Conservation (phyloP, 1,284 basidiomycete genomes). For the Melampsora americana region DNA sequence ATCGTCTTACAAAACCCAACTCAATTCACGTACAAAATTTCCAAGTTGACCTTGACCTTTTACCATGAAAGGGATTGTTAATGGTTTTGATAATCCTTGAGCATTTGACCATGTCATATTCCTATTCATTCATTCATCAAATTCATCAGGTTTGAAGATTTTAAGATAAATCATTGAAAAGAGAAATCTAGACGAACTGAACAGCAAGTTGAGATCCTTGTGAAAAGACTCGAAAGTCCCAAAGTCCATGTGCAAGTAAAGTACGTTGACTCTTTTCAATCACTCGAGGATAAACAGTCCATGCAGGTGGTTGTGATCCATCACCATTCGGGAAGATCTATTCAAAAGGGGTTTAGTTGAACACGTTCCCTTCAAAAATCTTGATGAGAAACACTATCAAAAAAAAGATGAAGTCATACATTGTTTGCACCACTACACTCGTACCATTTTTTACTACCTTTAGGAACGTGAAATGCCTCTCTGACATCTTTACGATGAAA, state of each 20-base stretch:
- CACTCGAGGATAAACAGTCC: conserved; percentile 1
- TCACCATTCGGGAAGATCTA: conserved; percentile 27
- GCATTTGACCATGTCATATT: conserved; percentile 51
- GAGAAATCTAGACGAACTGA: not conserved
- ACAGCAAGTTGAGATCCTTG: not conserved
- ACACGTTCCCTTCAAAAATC: too few species aligned
- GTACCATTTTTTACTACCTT: not conserved
- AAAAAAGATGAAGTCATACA: not conserved
- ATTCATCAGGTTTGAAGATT: not conserved
- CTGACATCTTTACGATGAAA: conserved; percentile 24
- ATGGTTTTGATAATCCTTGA: conserved; percentile 50
- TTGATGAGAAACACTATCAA: too few species aligned
- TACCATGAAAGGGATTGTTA: conserved; percentile 45
- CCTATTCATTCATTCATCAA: conserved; percentile 43
- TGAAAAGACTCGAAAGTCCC: conserved; percentile 20
- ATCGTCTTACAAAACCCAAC: too few species aligned
- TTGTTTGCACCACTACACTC: not conserved
- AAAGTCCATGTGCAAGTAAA: conserved; percentile 27
- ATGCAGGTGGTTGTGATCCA: not conserved
- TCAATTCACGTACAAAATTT: too few species aligned
- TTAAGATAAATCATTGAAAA: not conserved
- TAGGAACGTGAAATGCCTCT: conserved; percentile 11
- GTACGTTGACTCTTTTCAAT: conserved; percentile 19
- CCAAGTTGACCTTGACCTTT: conserved; percentile 26
- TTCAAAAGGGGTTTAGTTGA: too few species aligned